phyloP scores from a whole-genome alignment of 2,329 filamentous ascomycete genomes.

The Ceratocystis smalleyi region DNA sequence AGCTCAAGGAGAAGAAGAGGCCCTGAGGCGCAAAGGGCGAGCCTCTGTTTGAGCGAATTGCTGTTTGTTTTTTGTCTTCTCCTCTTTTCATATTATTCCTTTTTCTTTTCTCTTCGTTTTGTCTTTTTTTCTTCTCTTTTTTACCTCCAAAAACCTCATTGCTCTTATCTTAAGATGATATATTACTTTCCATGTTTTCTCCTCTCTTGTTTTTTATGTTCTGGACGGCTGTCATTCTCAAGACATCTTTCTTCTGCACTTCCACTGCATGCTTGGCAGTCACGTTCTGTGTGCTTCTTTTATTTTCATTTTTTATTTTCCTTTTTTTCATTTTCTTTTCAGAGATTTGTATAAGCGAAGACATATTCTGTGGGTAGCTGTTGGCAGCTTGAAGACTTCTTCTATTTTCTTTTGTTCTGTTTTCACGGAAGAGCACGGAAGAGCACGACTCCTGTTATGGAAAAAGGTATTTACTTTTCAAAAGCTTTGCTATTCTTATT shows the following conservation, averaged over 20 bases:
- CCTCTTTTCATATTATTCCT: not conserved
- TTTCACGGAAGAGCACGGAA: constrained; percentile 1
- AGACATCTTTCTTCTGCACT: not conserved
- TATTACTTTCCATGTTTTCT: not conserved
- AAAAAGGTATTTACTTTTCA: not conserved
- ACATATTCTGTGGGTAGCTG: not conserved
- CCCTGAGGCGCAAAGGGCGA: not conserved
- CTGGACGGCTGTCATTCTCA: not conserved
- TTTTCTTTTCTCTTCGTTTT: too few relatives aligned
- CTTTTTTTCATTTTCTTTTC: not conserved
- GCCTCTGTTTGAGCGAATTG: not conserved
- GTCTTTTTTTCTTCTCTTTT: too few relatives aligned
- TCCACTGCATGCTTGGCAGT: not conserved
- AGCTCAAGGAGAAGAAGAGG: constrained; percentile 12
- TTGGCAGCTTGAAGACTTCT: not conserved
- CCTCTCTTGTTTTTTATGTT: not conserved
- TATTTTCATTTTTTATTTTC: not conserved
- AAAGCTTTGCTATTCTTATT: constrained; percentile 4
- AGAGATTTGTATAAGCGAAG: constrained; percentile 1
- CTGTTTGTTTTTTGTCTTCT: not conserved
- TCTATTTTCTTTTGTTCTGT: not conserved
- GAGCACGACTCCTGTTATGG: constrained; percentile 2
- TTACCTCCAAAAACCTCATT: not conserved
- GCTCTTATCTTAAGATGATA: not conserved
- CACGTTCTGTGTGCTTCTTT: not conserved